Percentiles rank a stretch among this genome's conserved stretches.
Conservation (phyloP, 163 green algal species). For the Scenedesmus sp. region DNA sequence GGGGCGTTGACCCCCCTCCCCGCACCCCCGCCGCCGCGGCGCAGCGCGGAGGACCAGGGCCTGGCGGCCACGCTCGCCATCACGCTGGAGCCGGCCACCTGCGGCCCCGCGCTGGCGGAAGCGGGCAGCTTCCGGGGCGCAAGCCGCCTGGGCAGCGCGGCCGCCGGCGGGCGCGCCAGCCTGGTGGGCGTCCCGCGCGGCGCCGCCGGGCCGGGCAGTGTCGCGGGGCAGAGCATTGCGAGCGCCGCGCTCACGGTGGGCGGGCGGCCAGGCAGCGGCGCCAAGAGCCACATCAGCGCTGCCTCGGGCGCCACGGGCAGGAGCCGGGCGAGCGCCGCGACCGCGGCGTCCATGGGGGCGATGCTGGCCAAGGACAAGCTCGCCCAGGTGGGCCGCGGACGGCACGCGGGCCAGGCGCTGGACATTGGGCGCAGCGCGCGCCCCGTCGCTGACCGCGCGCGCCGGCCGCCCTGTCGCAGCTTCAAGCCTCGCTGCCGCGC, state of each 20-base stretch:
- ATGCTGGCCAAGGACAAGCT: conserved; percentile 46
- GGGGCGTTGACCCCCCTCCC: too few relatives aligned
- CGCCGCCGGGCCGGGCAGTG: conserved; percentile 9
- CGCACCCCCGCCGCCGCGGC: too few relatives aligned
- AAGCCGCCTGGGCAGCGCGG: not conserved
- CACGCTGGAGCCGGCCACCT: not conserved
- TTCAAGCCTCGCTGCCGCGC: conserved; percentile 8
- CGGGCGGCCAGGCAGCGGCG: conserved; percentile 31
- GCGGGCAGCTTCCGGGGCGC: conserved; percentile 9
- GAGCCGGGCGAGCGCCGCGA: conserved; percentile 25
- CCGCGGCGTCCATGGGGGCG: conserved; percentile 7
- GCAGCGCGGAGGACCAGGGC: conserved; percentile 22
- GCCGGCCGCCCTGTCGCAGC: conserved; percentile 8
- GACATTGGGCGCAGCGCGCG: too few relatives aligned
- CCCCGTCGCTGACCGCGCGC: too few relatives aligned
- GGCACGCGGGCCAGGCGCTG: not conserved
- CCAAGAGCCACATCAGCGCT: conserved; percentile 24
- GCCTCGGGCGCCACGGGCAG: conserved; percentile 28
- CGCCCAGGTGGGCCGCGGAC: conserved; percentile 4
- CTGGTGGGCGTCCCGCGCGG: not conserved
- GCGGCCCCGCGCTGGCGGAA: not conserved
- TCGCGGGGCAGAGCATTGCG: not conserved
- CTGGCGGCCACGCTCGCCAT: not conserved
- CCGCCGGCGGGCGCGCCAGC: not conserved
- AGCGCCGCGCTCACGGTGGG: not conserved